Evolutionary conservation across 306 rosid genomes (phyloP), one percentile per base, ranked within the genome.

Genomic region (Elaeagnus macrophylla): DNA sequence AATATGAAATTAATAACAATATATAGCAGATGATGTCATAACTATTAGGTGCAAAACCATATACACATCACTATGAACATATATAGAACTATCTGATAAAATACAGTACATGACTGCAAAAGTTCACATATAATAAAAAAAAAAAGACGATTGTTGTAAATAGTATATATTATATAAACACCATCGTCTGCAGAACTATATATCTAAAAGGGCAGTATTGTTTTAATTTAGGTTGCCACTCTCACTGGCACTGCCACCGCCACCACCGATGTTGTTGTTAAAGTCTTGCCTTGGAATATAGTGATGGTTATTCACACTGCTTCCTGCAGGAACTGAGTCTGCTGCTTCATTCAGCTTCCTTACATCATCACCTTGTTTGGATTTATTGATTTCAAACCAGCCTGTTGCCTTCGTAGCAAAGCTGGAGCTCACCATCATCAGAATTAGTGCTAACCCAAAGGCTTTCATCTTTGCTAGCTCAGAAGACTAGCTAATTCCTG

Each of bases 261-360:
- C 4, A 5, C 4, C 32, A 5, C 78, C 78, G n/a, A 67, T 74
- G 37, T 73, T 60, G 64, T 42, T 56, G 54, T 65, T 61, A 51
- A 70, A 75, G 19, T 71, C 69, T 39, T 56, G 52, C 48, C 80
- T 61, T 6, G 76, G 72, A 39, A 66, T 53, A 53, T 47, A 40
- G 57, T 75, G 80, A 35, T 75, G 80, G 55, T 66, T 70, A 42
- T 57, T 66, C 19, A 50, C 42, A 50, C 58, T 46, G 47, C 49
- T 52, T 19, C 57, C 60, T n/a, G n/a, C n/a, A 7, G 71, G 72
- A 39, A 39, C 51, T 18, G 53, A 36, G 8, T 52, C 57, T 42
- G n/a, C 60, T 7, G 51, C 65, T 44, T 54, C 54, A 0, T 3
- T 48, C 39, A 6, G 20, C 17, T 37, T 14, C 32, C 55, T 47